These are phyloP conservation scores for Solanum bulbocastanum DNA, from an alignment of 257 asterid genomes.

Conservation along the genomic window DNA sequence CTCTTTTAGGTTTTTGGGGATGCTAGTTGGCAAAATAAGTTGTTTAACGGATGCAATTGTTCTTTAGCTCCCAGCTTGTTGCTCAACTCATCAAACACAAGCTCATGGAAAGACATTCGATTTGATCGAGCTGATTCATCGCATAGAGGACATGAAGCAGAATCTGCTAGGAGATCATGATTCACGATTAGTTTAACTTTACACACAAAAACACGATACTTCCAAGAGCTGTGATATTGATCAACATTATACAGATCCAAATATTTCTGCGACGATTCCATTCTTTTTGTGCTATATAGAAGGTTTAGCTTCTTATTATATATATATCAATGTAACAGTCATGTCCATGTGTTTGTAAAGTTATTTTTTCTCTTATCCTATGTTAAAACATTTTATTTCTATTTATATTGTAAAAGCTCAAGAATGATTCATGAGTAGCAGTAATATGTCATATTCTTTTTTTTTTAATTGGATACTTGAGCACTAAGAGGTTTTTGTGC, in stretches of 20 bases:
- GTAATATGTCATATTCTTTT: too few species aligned
- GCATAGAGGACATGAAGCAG: constrained; percentile 30
- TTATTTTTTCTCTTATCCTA: neutral
- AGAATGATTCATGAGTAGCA: neutral
- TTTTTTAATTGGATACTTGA: neutral
- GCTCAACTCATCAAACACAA: constrained; percentile 54
- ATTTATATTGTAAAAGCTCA: neutral
- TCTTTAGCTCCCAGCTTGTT: constrained; percentile 73
- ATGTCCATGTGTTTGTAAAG: neutral
- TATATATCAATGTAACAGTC: neutral
- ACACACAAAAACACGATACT: neutral
- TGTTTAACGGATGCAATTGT: constrained; percentile 67
- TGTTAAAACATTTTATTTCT: neutral
- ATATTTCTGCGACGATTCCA: neutral
- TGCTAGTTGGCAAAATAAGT: constrained; percentile 71
- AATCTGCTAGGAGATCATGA: constrained; percentile 8
- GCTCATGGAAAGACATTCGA: constrained; percentile 67
- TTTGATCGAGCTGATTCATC: constrained; percentile 34
- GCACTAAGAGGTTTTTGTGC: neutral
- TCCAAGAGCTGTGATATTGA: neutral
- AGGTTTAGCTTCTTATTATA: neutral
- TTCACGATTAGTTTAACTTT: neutral
- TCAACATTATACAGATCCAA: neutral
- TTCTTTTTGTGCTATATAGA: neutral
- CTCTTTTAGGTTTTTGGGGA: constrained; percentile 53